phyloP scores from a whole-genome alignment of 176 grass and related monocot genomes.

The Pharus latifolius region DNA sequence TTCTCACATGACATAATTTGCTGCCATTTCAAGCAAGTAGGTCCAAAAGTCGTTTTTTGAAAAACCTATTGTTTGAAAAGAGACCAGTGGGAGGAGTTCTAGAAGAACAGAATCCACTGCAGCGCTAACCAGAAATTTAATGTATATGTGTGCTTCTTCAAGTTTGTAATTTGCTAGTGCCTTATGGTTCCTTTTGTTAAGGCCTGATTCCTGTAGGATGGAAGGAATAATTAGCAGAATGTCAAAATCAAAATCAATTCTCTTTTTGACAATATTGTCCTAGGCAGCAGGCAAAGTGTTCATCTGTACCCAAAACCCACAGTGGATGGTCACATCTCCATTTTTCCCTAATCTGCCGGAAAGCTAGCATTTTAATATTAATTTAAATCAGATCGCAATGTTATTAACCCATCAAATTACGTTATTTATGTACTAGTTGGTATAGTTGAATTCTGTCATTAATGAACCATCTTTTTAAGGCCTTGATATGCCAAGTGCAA shows the following conservation, averaged over 20 bases:
- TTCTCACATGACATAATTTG: neutral
- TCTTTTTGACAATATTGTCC: conserved; percentile 3
- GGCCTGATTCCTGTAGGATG: neutral
- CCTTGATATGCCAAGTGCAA: neutral
- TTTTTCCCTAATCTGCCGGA: conserved; percentile 10
- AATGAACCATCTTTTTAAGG: neutral
- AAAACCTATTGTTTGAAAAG: neutral
- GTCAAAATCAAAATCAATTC: conserved; percentile 18
- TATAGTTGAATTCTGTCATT: neutral
- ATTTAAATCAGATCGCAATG: neutral
- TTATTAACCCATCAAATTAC: neutral
- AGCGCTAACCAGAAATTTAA: neutral
- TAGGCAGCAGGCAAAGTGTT: conserved; percentile 14
- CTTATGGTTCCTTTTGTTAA: conserved; percentile 5
- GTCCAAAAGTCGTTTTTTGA: neutral
- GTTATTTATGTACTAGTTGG: neutral
- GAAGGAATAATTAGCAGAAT: conserved; percentile 1
- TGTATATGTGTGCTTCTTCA: no score
- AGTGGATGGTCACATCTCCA: neutral
- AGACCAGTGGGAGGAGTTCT: neutral
- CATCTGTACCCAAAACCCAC: neutral
- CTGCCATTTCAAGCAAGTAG: neutral
- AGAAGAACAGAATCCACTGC: neutral
- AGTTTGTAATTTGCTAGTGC: no score
- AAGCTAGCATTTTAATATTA: conserved; percentile 18